Base-by-base conservation (phyloP, 192 early-diverging fungal species). In the Phlyctochytrium bullatum region DNA sequence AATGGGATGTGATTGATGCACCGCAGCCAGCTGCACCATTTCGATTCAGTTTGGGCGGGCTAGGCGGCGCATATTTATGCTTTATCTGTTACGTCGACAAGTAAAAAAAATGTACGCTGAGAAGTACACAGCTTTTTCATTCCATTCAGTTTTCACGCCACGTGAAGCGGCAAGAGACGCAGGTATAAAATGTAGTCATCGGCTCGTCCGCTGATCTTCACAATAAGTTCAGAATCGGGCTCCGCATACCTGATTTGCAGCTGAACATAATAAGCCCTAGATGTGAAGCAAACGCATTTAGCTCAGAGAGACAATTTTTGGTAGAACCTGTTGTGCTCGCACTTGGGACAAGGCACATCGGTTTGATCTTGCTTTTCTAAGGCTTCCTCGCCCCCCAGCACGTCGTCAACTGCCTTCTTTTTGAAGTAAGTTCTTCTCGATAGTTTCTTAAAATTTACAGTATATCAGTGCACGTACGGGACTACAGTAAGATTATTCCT, bases 351-450 rank as follows among this genome's bases (percentile, higher is more conserved):
- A 29, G 35, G 58, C 64, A 71, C 77, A 56, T 86, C 84, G 1
- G 84, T 82, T 59, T 76, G 59, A 65, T 88, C 91, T 32, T 93
- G 93, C 72, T 93, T 92, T 34, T 90, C 86, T 90, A 92, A 94
- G 0, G 87, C 89, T n/a, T 92, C 88, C 35, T 86, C 90, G 51
- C 93, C 92, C 72, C 95, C 93, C 33, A 98, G 76, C 3, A 98
- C 92, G 78, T 98, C 95, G 72, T 98, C 95, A 2, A 94, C 88
- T 76, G 89, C 83, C 70, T 95, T 96, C 51, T 87, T 78, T 59
- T 92, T 84, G 62, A 93, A 82, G 33, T 71, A 73, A 35, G 88
- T 90, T 27, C 87, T 81, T 34, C 81, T 77, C 27, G 84, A 82
- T 40, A 88, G 81, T 76, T 80, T 65, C 72, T 77, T 60, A 0